These are phyloP conservation scores for Pyrenophora teres DNA, from an alignment of 2,329 filamentous ascomycete genomes.

Conservation along the genomic window DNA sequence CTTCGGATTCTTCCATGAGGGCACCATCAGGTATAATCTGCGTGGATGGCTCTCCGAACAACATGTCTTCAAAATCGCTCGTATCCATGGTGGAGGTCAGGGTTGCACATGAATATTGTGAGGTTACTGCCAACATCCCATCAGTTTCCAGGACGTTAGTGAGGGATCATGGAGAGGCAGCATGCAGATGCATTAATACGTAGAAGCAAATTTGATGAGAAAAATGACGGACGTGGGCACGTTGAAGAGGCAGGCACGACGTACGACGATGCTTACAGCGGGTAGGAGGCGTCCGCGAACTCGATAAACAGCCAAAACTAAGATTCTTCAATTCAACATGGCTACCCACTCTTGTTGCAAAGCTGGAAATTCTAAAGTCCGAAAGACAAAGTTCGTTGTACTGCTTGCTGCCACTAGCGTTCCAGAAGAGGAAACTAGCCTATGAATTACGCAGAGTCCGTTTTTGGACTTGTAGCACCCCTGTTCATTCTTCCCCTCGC, in stretches of 20 bases:
- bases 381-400: constrained; percentile 1
- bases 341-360: neutral
- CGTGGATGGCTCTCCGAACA: constrained; percentile 30
- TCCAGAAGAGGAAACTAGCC: constrained; percentile 13
- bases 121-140: neutral
- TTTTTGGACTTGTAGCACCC: constrained; percentile 2
- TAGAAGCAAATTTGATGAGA: neutral
- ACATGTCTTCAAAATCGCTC: constrained; percentile 35
- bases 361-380: neutral
- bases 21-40: constrained; percentile 21
- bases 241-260: constrained; percentile 1
- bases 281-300: neutral
- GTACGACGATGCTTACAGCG: neutral
- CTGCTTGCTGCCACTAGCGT: neutral
- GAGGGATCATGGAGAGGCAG: neutral
- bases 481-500: neutral
- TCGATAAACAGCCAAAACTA: neutral
- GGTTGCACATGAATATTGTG: neutral
- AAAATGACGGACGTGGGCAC: constrained; percentile 2
- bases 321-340: neutral
- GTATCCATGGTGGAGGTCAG: constrained; percentile 26
- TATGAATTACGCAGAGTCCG: constrained; percentile 9
- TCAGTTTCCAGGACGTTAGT: neutral
- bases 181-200: neutral
- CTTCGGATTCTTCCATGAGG: constrained; percentile 21